A percentile compares a stretch with the other conserved stretches of the same genome.
Conservation (phyloP, 2,329 filamentous ascomycete species). For the Phyllachora maydis region DNA sequence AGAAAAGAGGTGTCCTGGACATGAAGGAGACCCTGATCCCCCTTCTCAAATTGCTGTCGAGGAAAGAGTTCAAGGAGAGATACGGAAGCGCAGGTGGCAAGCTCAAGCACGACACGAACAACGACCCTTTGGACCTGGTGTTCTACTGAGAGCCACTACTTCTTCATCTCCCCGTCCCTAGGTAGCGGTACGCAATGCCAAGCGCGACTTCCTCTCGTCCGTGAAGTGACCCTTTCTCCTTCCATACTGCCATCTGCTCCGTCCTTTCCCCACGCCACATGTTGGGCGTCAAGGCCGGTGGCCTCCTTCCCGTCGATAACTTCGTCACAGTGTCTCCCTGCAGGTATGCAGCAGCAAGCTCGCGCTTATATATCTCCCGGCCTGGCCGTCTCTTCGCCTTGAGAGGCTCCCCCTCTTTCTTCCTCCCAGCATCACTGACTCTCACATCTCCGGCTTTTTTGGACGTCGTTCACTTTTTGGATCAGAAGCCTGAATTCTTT, state of each 20-base stretch:
- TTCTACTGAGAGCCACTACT: conserved; percentile 33
- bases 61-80: conserved; percentile 47
- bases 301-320: background rate
- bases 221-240: background rate
- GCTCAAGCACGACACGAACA: too few species aligned
- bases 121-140: conserved; percentile 36
- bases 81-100: conserved; percentile 44
- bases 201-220: background rate
- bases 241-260: background rate
- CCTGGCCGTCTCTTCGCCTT: background rate
- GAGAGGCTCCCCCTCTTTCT: background rate
- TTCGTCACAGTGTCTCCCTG: background rate
- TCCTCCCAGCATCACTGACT: background rate
- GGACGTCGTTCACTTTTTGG: conserved; percentile 4
- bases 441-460: background rate
- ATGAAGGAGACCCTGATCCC: conserved; percentile 86
- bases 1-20: conserved; percentile 83
- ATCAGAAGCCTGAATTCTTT: background rate
- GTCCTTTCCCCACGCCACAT: background rate
- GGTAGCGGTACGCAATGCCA: too few species aligned
- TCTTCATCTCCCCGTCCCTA: background rate
- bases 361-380: background rate
- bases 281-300: background rate
- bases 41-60: conserved; percentile 52
- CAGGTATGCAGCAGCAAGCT: background rate